Evolutionary conservation across 1,284 basidiomycete genomes (phyloP).

Genomic region (Austroboletus rostrupii): DNA sequence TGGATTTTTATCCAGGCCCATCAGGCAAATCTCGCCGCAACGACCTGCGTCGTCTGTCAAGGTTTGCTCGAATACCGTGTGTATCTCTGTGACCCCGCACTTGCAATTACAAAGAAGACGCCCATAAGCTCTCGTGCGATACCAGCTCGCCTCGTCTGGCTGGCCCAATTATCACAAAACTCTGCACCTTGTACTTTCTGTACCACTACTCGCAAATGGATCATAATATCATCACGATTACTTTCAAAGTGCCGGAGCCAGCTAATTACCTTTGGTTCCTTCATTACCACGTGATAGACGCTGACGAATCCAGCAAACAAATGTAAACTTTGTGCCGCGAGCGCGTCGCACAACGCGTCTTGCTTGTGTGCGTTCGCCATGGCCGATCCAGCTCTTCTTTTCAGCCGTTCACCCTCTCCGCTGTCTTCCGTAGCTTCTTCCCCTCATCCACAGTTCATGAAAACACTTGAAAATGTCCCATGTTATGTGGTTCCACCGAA

Average conservation of each 20-base stretch:
- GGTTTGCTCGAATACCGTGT: conserved; percentile 38
- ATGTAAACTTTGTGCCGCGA: not conserved
- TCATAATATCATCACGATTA: too few species aligned
- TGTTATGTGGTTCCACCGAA: conserved; percentile 27
- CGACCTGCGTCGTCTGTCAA: conserved; percentile 18
- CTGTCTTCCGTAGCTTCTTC: conserved; percentile 12
- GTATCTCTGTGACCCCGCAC: conserved; percentile 3
- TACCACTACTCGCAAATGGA: too few species aligned
- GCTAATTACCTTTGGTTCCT: too few species aligned
- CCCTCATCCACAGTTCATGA: conserved; percentile 9
- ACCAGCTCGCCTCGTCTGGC: conserved; percentile 27
- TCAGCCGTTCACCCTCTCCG: conserved; percentile 17
- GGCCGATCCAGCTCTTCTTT: conserved; percentile 17
- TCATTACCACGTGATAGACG: conserved; percentile 13
- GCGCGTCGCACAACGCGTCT: conserved; percentile 13
- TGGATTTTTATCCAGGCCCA: conserved; percentile 50
- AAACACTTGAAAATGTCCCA: conserved; percentile 12
- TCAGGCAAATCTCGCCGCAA: too few species aligned
- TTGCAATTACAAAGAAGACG: conserved; percentile 56
- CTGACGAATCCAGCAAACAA: conserved; percentile 12
- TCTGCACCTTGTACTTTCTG: too few species aligned
- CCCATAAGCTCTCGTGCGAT: too few species aligned
- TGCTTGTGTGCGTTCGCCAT: conserved; percentile 9
- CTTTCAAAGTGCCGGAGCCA: too few species aligned
- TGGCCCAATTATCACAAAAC: conserved; percentile 21